Evolutionary conservation across 2,329 filamentous ascomycete species (phyloP).

Genomic region (Fusarium multiceps): DNA sequence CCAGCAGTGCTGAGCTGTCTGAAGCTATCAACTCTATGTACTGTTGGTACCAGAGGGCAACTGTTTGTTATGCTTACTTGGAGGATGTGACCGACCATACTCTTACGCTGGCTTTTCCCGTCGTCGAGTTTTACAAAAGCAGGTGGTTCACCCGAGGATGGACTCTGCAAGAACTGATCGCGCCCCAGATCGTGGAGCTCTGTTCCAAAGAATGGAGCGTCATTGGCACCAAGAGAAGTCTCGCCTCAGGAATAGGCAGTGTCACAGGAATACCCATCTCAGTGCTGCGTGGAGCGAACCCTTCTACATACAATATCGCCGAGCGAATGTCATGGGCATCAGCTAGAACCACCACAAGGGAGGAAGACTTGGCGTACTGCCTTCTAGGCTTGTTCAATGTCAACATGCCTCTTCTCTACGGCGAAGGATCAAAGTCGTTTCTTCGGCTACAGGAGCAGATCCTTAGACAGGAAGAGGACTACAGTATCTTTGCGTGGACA

Average conservation of each 20-base stretch:
- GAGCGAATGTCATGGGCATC: conserved; percentile 30
- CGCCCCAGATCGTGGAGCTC: conserved; percentile 17
- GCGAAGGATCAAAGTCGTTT: conserved; percentile 16
- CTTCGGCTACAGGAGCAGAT: conserved; percentile 20
- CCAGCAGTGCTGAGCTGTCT: conserved; percentile 22
- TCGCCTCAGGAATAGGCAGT: conserved; percentile 2
- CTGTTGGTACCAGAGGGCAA: conserved; percentile 12
- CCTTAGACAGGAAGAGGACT: conserved; percentile 24
- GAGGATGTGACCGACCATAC: conserved; percentile 11
- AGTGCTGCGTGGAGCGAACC: conserved; percentile 1
- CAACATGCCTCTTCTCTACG: conserved; percentile 23
- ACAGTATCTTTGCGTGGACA: conserved; percentile 22
- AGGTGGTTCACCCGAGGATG: conserved; percentile 20
- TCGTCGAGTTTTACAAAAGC: conserved; percentile 7
- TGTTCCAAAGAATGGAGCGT: conserved; percentile 7
- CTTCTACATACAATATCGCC: conserved; percentile 1
- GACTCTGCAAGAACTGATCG: conserved; percentile 24
- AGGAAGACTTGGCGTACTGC: conserved; percentile 19
- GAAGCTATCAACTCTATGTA: conserved; percentile 28
- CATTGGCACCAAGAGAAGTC: conserved; percentile 17
- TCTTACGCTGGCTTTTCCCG: neutral
- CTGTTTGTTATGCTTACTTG: conserved; percentile 19
- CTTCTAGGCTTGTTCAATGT: conserved; percentile 17
- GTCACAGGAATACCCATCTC: conserved; percentile 13
- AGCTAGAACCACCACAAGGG: conserved; percentile 16